Conservation (phyloP, 352 stramenopile genomes). For the Phytophthora parvispora region DNA sequence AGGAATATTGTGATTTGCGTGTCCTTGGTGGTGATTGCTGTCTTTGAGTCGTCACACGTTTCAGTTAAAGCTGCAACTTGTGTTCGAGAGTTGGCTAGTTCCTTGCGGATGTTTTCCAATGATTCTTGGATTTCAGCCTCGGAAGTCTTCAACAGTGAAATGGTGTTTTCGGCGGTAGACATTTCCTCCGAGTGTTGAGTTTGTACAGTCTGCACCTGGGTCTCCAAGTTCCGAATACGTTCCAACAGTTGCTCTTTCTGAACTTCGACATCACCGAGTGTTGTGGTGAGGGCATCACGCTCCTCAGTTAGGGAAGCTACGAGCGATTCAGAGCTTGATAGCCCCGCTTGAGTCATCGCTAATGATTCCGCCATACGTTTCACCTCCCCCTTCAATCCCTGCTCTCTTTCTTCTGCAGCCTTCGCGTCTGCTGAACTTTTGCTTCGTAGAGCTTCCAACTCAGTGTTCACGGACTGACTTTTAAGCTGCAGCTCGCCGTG, state of each 20-base stretch:
- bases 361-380: constrained; percentile 23
- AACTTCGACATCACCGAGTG: constrained; percentile 17
- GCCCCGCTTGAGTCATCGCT: constrained; percentile 18
- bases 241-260: constrained; percentile 23
- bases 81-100: constrained; percentile 8
- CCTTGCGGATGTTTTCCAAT: constrained; percentile 10
- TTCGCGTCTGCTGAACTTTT: constrained; percentile 29
- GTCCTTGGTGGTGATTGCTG: neutral
- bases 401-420: constrained; percentile 24
- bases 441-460: constrained; percentile 32
- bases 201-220: constrained; percentile 24
- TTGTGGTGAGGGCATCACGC: constrained; percentile 18
- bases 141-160: constrained; percentile 6
- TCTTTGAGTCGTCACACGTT: neutral
- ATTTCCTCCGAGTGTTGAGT: constrained; percentile 17
- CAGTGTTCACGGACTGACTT: constrained; percentile 39
- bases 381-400: constrained; percentile 24
- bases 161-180: constrained; percentile 19
- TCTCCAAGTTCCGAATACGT: constrained; percentile 13
- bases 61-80: constrained; percentile 2
- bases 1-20: neutral
- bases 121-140: constrained; percentile 10
- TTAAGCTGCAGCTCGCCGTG: constrained; percentile 50
- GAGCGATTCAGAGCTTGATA: constrained; percentile 22
- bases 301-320: constrained; percentile 24